phyloP scores from a whole-genome alignment of 2,329 filamentous ascomycete species.

The Alternaria angustiovoidea region DNA sequence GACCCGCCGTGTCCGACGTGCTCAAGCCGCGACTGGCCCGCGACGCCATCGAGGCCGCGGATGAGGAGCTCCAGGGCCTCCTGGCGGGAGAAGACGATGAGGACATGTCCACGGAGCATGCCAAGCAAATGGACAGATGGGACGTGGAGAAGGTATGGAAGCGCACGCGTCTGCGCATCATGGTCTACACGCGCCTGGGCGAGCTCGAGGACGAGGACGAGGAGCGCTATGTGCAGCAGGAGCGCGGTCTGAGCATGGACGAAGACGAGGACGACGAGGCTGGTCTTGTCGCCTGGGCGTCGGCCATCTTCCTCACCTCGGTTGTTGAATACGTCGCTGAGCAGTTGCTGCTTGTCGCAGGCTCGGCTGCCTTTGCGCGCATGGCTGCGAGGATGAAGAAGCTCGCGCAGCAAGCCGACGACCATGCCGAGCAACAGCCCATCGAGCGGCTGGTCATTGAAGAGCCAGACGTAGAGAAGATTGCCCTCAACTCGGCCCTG shows the following conservation, averaged over 20 bases:
- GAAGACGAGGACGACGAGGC: slow-evolving; percentile 48
- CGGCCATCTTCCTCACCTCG: slow-evolving; percentile 94
- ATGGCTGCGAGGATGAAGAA: slow-evolving; percentile 53
- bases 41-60: slow-evolving; percentile 81
- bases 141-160: slow-evolving; percentile 96
- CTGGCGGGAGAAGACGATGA: slow-evolving; percentile 76
- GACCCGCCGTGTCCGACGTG: slow-evolving; percentile 84
- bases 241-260: slow-evolving; percentile 68
- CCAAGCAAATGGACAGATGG: slow-evolving; percentile 66
- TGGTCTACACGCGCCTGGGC: slow-evolving; percentile 96
- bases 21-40: slow-evolving; percentile 88
- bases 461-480: slow-evolving; percentile 89
- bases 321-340: slow-evolving; percentile 95
- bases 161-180: slow-evolving; percentile 87
- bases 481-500: slow-evolving; percentile 87
- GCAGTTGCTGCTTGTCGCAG: slow-evolving; percentile 85
- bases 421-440: slow-evolving; percentile 62
- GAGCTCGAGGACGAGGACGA: slow-evolving; percentile 99
- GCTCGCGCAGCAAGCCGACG: slow-evolving; percentile 35
- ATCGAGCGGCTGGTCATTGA: slow-evolving; percentile 80
- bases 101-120: slow-evolving; percentile 39
- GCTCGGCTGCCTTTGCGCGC: slow-evolving; percentile 80
- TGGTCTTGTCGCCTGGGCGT: slow-evolving; percentile 78
- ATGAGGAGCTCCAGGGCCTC: slow-evolving; percentile 88
- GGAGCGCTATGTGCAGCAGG: slow-evolving; percentile 84